Conservation (phyloP, 257 asterid species). For the Marsdenia floribunda region DNA sequence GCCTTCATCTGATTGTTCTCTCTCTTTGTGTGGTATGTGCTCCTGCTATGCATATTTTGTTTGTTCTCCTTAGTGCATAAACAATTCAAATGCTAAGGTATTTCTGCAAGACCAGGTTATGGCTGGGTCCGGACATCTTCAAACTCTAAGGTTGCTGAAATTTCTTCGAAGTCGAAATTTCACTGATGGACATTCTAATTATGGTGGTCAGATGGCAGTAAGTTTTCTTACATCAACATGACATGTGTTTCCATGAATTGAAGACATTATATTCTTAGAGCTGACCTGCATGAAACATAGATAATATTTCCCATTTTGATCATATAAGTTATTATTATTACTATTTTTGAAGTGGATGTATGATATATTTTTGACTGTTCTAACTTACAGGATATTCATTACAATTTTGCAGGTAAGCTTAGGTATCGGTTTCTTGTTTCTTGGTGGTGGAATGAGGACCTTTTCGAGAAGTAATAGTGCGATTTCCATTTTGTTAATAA, state of each 20-base stretch:
- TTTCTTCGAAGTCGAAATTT: conserved; percentile 79
- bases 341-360: neutral
- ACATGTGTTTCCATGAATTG: neutral
- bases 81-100: conserved; percentile 18
- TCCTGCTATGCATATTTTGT: conserved; percentile 5
- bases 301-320: neutral
- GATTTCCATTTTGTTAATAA: conserved; percentile 77
- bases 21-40: conserved; percentile 82
- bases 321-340: too few species aligned
- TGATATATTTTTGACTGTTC: neutral
- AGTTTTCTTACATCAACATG: conserved; percentile 28
- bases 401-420: conserved; percentile 64
- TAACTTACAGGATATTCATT: neutral
- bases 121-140: conserved; percentile 99
- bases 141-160: conserved; percentile 74
- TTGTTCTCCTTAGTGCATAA: conserved; percentile 6
- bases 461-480: conserved; percentile 92
- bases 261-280: neutral
- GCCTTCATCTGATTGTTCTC: conserved; percentile 95
- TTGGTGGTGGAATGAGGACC: conserved; percentile 95
- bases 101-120: conserved; percentile 57
- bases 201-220: conserved; percentile 90
- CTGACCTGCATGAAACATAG: neutral
- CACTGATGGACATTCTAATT: conserved; percentile 68
- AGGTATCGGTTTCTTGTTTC: conserved; percentile 88